Base-by-base conservation (phyloP, 2,329 filamentous ascomycete species). In the Trichoderma sp. region DNA sequence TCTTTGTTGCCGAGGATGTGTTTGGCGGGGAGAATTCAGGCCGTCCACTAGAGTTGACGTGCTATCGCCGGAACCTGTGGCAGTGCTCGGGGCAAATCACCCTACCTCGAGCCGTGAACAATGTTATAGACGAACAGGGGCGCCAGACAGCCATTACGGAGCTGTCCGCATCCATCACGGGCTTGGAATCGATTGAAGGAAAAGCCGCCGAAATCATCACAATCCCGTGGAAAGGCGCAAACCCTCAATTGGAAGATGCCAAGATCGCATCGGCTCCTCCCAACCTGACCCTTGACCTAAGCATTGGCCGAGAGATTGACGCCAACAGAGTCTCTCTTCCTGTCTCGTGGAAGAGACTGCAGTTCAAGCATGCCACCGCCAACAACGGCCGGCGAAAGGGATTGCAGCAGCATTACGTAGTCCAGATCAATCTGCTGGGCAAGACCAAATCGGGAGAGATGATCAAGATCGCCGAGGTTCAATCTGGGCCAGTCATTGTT, bases 351-450 rank as follows among this genome's bases (percentile, higher is more conserved):
- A 97, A 97, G 79, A 85, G 94, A 64, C 81, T 98, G 68, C 94
- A 98, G 78, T 98, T 98, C 79, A 92, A 97, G 74, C 95, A 97
- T 73, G 94, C 94, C 2, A 98, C 94, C 0, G 94, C 94, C 60
- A 98, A 98, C 78, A 98, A 98, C 76, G 94, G 94, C 13, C 88
- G 94, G 64, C 87, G 94, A 72, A 97, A 97, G 80, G 94, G 97
- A 71, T 82, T 97, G 56, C 94, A 98, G 77, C 94, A 98, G 78
- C 94, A 97, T 78, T 98, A 97, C 76, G 86, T 96, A 2, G 92
- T 98, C 57, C 90, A 92, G 69, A 89, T 98, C 68, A 93, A 90
- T 78, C 85, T 97, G 10, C 82, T 95, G 42, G 93, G 91, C 22
- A 94, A 91, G 64, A 82, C 92, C n/a, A 83, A 86, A 63, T 80